These are phyloP conservation scores for Verticillium tricorpus DNA, from an alignment of 2,329 filamentous ascomycete genomes.

Conservation along the genomic window DNA sequence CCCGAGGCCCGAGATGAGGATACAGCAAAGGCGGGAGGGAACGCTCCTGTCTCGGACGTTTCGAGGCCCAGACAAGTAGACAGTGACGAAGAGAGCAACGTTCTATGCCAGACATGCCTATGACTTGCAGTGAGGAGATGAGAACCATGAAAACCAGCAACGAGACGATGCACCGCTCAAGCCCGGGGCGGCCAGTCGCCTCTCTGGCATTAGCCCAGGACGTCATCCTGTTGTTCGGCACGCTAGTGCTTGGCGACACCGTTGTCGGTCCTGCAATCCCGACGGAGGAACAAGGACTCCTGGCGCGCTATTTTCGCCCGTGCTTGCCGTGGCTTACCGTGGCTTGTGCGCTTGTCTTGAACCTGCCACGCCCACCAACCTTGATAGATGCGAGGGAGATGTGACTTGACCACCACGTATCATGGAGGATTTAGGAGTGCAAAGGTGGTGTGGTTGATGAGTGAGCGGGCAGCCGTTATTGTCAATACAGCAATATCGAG, in stretches of 20 bases:
- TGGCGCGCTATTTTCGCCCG: not conserved
- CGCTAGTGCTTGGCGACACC: not conserved
- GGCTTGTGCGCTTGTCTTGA: not conserved
- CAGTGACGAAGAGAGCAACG: not conserved
- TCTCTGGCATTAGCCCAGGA: not conserved
- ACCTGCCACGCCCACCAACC: not conserved
- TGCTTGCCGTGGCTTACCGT: not conserved
- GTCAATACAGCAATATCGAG: not conserved
- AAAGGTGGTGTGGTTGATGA: not conserved
- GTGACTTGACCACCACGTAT: not conserved
- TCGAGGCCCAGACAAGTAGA: not conserved
- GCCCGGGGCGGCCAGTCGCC: not conserved
- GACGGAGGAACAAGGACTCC: not conserved
- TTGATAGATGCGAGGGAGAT: not conserved
- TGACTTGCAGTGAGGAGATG: not conserved
- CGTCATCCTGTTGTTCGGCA: conserved; percentile 1
- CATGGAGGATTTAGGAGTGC: not conserved
- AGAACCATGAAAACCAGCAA: not conserved
- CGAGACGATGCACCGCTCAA: not conserved
- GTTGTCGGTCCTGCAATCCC: conserved; percentile 4
- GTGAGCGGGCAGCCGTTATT: not conserved
- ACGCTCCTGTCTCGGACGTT: not conserved
- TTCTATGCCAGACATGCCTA: not conserved
- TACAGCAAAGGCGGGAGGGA: not conserved
- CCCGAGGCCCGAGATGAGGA: conserved; percentile 8